phyloP scores from a whole-genome alignment of 2,329 filamentous ascomycete species.

The Exophiala viscosa region DNA sequence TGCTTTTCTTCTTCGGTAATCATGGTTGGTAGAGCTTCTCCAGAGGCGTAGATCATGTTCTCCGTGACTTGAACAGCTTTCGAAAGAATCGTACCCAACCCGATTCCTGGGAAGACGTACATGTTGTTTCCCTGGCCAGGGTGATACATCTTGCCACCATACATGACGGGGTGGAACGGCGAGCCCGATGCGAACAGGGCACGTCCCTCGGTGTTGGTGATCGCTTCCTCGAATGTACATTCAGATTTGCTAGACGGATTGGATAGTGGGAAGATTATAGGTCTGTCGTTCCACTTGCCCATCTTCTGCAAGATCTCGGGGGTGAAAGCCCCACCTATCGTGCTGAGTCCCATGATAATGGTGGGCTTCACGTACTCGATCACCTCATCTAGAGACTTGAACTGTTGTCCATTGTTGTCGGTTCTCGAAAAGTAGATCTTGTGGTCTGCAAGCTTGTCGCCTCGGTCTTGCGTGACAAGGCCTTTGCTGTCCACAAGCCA shows the following conservation, averaged over 20 bases:
- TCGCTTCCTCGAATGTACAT: conserved; percentile 92
- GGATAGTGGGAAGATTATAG: conserved; percentile 93
- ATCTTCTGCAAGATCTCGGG: conserved; percentile 71
- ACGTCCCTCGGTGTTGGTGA: conserved; percentile 84
- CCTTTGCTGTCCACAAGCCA: conserved; percentile 97
- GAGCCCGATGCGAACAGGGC: conserved; percentile 94
- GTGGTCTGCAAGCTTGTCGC: conserved; percentile 90
- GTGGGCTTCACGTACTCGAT: conserved; percentile 94
- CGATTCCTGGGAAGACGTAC: conserved; percentile 96
- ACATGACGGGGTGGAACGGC: conserved; percentile 73
- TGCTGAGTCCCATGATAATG: conserved; percentile 89
- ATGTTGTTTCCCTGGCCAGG: conserved; percentile 77
- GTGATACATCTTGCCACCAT: conserved; percentile 66
- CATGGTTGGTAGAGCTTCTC: conserved; percentile 71
- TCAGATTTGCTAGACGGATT: conserved; percentile 96
- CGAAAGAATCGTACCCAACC: conserved; percentile 85
- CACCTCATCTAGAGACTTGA: conserved; percentile 80
- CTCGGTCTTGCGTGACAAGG: conserved; percentile 86
- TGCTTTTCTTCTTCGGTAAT: conserved; percentile 78
- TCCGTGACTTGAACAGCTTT: conserved; percentile 85
- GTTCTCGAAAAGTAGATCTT: conserved; percentile 65
- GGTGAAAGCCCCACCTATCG: conserved; percentile 91
- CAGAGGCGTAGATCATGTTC: conserved; percentile 95
- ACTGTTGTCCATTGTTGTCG: conserved; percentile 62
- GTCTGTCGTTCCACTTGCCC: conserved; percentile 64